Evolutionary conservation across 495 filamentous ascomycete species (phyloP), one percentile per base, ranked within the genome.

Genomic region (Arthonia radiata): DNA sequence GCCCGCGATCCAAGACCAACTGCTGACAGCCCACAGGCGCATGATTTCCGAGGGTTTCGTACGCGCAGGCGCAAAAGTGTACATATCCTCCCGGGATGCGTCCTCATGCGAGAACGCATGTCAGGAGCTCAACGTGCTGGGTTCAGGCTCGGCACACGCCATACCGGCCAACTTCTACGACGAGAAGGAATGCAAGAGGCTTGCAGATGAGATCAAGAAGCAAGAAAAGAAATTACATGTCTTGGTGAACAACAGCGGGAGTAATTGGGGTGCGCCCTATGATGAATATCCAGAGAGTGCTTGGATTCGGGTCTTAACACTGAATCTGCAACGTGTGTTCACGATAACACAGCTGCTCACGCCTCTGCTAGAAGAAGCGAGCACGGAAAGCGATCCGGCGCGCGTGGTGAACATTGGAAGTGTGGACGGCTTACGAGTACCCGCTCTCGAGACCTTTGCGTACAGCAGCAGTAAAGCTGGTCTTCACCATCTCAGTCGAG

Each of bases 301-400:
- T 27, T 71, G 65, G 67, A 64, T 57, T 3, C 59, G 71, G 28
- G 67, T 82, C 4, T 55, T 82, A 13, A 80, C 72, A 13, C 61
- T 80, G 19, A 86, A 86, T 46, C 61, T 83, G 5, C 66, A 79
- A 30, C 65, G 72, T 12, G 67, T 82, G 27, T 89, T 79, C 47
- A 73, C 73, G 30, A 54, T 79, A 7, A 80, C 77, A 3, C 69
- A 73, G 43, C 52, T 63, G 3, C 57, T 78, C 11, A 71, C 74
- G 2, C 76, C 76, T 2, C 49, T 79, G 14, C 51, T 86, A 26
- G 67, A 76, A 46, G 57, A 52, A 31, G 57, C 45, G 1, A 44
- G 54, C 9, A 39, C 45, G 0, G 33, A 43, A 7, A 46, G 39
- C 5, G 53, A 63, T 31, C 70, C 70, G 0, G 51, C 59, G 3